These are phyloP conservation scores for Colletotrichum sublineola DNA, from an alignment of 2,329 filamentous ascomycete genomes.

Conservation along the genomic window DNA sequence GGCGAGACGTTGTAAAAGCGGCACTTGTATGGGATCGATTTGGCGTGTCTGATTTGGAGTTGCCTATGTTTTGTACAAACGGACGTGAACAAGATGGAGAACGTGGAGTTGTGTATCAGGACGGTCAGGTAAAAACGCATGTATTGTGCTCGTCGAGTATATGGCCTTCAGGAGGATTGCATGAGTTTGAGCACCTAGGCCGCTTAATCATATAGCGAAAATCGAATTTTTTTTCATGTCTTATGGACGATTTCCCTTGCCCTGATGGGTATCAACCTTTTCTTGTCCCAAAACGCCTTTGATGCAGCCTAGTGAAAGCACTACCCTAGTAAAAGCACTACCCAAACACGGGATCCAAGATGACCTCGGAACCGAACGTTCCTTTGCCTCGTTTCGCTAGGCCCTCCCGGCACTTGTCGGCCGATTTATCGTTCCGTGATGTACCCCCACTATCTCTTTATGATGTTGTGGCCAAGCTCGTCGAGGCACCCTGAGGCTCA, in stretches of 20 bases:
- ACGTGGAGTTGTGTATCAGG: constrained; percentile 5
- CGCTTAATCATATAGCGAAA: constrained; percentile 22
- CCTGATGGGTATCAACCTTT: constrained; percentile 33
- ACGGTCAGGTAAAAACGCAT: constrained; percentile 14
- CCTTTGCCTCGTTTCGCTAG: not conserved
- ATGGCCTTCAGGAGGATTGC: constrained; percentile 1
- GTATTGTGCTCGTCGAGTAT: constrained; percentile 23
- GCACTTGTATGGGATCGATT: not conserved
- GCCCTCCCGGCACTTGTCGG: not conserved
- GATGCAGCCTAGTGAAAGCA: constrained; percentile 8
- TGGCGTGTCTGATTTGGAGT: not conserved
- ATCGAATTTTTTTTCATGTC: not conserved
- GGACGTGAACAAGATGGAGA: not conserved
- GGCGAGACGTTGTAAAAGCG: not conserved
- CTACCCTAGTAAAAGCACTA: not conserved
- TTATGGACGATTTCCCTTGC: not conserved
- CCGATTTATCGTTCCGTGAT: not conserved
- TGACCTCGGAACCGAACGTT: not conserved
- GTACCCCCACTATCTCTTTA: not conserved
- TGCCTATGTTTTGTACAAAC: not conserved
- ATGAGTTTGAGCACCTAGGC: constrained; percentile 11
- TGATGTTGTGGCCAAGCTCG: not conserved
- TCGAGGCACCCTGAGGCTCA: constrained; percentile 46
- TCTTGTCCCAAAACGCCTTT: constrained; percentile 19
- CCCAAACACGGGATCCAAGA: not conserved